Base-by-base conservation (phyloP, 805 yeast genomes). In the Suhomyces canberraensis region DNA sequence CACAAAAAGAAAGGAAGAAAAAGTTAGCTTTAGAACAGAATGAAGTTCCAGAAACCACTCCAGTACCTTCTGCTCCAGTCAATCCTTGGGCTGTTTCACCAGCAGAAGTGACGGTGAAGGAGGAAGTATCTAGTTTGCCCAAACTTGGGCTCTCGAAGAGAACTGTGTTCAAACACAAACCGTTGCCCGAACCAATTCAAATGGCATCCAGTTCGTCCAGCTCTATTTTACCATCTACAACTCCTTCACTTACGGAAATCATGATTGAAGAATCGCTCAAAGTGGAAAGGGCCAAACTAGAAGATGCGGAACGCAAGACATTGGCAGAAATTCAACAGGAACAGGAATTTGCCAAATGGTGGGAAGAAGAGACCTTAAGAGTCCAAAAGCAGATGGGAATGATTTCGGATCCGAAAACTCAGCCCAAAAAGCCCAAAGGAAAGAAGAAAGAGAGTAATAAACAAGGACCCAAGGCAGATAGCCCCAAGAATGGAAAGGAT, bases 341-440 rank as follows among this genome's bases (percentile, higher is more conserved):
- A 45, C 86, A 85, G 51, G 88, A 81, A 52, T 89, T 89, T 64
- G 89, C 81, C 19, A 73, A 65, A 41, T 89, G 96, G 96, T 89
- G 95, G 90, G 83, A 76, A 25, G 79, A 76, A 45, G 96, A 89
- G 51, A 72, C 87, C 37, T 67, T 68, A n/a, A 67, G 73, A 35
- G 83, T 82, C 6, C 91, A 83, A 52, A 53, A 49, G 33, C 61
- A 56, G 43, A 51, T 63, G 58, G 42, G 33, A 9, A 15, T 24
- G 6, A 8, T 8, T 5, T n/a, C 13, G 11, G 26, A 24, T 8
- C 26, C 26, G 31, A 18, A 19, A 15, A 25, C 19, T 25, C 19
- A 36, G 20, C 26, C 15, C 19, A 32, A 14, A 19, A 19, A 16
- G 11, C 16, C 19, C 11, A 18, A 20, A 26, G 19, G 39, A 37